phyloP scores from a whole-genome alignment of 306 rosid genomes.

The Castanopsis chinensis region DNA sequence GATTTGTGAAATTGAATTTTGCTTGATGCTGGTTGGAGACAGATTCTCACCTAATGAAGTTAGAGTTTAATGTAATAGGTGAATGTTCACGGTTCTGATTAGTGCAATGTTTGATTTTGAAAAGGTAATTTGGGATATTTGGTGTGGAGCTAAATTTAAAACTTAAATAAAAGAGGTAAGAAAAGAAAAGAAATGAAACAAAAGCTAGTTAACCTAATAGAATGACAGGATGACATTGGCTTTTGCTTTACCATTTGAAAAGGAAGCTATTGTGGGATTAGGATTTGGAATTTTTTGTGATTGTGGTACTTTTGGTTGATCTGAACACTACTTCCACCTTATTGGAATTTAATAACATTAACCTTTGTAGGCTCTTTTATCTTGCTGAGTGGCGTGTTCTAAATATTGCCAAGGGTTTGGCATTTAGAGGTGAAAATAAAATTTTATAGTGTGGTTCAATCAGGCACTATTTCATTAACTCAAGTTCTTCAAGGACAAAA shows the following conservation, averaged over 20 bases:
- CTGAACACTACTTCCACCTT: not conserved
- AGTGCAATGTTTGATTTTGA: too few relatives aligned
- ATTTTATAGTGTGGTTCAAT: too few relatives aligned
- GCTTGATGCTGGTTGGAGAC: too few relatives aligned
- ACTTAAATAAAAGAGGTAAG: too few relatives aligned
- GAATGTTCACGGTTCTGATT: too few relatives aligned
- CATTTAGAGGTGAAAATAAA: not conserved
- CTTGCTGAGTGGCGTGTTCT: not conserved
- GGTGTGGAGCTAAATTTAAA: too few relatives aligned
- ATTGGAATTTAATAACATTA: not conserved
- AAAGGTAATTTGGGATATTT: too few relatives aligned
- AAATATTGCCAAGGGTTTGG: not conserved
- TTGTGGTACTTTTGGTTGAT: not conserved
- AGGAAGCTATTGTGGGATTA: not conserved
- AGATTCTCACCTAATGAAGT: too few relatives aligned
- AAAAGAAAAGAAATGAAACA: not conserved
- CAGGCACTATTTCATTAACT: not conserved
- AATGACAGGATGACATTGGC: not conserved
- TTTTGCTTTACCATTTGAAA: not conserved
- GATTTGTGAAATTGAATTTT: too few relatives aligned
- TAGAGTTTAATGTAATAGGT: too few relatives aligned
- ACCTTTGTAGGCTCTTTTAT: not conserved
- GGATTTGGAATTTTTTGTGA: not conserved
- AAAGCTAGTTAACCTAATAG: not conserved
- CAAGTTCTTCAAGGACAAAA: not conserved